These are phyloP conservation scores for Fusarium buxicola DNA, from an alignment of 2,329 filamentous ascomycete genomes.

Conservation along the genomic window DNA sequence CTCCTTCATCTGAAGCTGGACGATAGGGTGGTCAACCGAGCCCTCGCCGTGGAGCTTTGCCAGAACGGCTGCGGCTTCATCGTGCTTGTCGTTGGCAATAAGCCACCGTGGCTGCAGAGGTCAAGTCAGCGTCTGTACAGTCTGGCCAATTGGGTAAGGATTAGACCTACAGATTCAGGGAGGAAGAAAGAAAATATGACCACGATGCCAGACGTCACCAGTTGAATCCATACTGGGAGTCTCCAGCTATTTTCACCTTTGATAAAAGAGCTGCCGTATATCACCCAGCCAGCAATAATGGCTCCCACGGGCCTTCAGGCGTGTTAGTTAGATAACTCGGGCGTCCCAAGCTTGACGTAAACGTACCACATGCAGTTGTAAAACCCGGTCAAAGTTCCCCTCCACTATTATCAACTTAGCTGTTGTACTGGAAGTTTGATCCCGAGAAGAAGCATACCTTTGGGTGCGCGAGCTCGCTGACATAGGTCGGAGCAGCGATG, in stretches of 20 bases:
- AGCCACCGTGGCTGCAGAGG: slow-evolving; percentile 52
- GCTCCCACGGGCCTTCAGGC: slow-evolving; percentile 50
- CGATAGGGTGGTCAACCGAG: slow-evolving; percentile 50
- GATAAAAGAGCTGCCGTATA: slow-evolving; percentile 60
- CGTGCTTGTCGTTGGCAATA: slow-evolving; percentile 52
- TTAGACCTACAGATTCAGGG: slow-evolving; percentile 50
- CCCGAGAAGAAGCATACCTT: neutral
- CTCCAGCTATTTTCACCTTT: slow-evolving; percentile 51
- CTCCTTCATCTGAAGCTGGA: slow-evolving; percentile 55
- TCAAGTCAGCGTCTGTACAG: neutral
- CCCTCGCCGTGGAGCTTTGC: slow-evolving; percentile 51
- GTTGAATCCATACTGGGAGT: slow-evolving; percentile 54
- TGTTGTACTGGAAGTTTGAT: accelerated
- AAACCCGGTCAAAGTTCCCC: slow-evolving; percentile 56
- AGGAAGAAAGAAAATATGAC: slow-evolving; percentile 50
- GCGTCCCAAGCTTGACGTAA: accelerated
- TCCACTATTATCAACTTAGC: slow-evolving; percentile 50
- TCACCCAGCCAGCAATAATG: slow-evolving; percentile 66
- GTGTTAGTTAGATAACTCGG: slow-evolving; percentile 1
- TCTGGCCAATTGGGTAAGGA: too few relatives aligned
- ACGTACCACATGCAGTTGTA: slow-evolving; percentile 52
- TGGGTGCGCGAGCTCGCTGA: slow-evolving; percentile 64
- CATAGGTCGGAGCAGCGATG: slow-evolving; percentile 55
- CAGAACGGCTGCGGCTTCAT: slow-evolving; percentile 51
- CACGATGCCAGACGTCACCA: slow-evolving; percentile 53